Evolutionary conservation across 2,329 filamentous ascomycete species (phyloP), one percentile per base, ranked within the genome.

Genomic region (Eutypella sp.): DNA sequence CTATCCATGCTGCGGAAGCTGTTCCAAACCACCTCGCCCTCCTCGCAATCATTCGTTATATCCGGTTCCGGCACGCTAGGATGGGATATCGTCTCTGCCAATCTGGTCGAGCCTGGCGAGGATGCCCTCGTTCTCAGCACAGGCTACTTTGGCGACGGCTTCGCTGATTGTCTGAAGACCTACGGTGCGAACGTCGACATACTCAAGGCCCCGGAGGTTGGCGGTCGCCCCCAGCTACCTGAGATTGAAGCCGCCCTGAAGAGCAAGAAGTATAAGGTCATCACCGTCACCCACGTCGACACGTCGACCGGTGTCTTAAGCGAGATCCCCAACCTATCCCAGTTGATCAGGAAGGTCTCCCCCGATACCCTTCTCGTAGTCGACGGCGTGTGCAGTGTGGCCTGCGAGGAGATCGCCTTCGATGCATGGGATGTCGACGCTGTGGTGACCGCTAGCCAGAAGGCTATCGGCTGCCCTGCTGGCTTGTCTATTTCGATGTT

Each of bases 211-310:
- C 82, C 89, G 40, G n/a, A n/a, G n/a, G 88, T 97, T 63, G 93
- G 93, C 51, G 85, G 88, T 55, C 82, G 90, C 45, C 92, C 92
- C 39, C 87, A 95, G 63, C 79, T 95, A 31, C 78, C 85, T 44
- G 88, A 95, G 67, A 84, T 99, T 50, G 92, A 97, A 72, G 81
- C 85, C 69, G 90, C 91, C 3, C 75, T 99, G 54, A 85, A 85
- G 67, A 82, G 89, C 74, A 95, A 93, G 76, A 82, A 87, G 62
- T 97, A 95, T 78, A 97, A 97, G 79, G 67, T 92, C 51, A 71
- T 99, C 60, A 97, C 92, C 36, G 86, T 97, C 54, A 99, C 93
- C 10, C 93, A 99, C 67, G 92, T 96, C 51, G 93, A 99, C 65
- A 99, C 93, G 20, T 96, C 91, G 4, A 99, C 93, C 31, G 93